Percentiles rank a stretch among this genome's conserved stretches.
Evolutionary conservation across 2,329 filamentous ascomycete species (phyloP).

Genomic region (Kalaharituber pfeilii): DNA sequence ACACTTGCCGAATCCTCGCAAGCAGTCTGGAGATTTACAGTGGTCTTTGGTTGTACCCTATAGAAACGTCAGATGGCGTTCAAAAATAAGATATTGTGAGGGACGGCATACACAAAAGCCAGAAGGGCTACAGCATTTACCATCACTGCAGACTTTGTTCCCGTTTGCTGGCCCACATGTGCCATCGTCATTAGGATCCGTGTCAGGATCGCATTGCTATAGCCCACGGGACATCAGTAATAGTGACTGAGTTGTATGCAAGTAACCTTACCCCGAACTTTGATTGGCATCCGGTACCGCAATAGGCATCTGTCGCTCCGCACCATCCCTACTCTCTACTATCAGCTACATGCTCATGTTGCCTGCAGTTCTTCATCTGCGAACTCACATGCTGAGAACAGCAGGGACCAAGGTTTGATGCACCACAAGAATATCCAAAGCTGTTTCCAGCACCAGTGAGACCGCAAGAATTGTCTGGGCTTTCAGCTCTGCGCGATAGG

Average conservation of each 20-base stretch:
- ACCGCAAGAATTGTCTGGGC: conserved; percentile 16
- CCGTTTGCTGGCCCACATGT: conserved; percentile 10
- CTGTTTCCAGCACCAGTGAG: conserved; percentile 6
- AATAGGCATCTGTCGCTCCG: conserved; percentile 8
- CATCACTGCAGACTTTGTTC: conserved; percentile 5
- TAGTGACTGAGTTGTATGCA: neutral
- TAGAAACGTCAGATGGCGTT: neutral
- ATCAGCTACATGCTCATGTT: no score
- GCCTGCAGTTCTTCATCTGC: neutral
- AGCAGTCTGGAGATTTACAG: conserved; percentile 13
- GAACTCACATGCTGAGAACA: conserved; percentile 22
- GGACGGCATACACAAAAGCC: conserved; percentile 8
- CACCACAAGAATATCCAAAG: conserved; percentile 19
- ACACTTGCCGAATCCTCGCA: conserved; percentile 11
- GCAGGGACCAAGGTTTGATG: conserved; percentile 21
- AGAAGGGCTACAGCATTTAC: conserved; percentile 13
- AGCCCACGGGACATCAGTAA: neutral
- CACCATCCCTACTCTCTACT: conserved; percentile 12
- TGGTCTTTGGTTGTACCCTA: conserved; percentile 13
- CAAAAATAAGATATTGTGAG: no score
- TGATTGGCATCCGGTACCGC: conserved; percentile 22
- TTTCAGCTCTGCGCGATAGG: conserved; percentile 12
- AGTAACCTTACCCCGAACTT: conserved; percentile 4
- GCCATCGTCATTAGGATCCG: neutral
- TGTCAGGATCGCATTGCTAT: neutral